Base-by-base conservation (phyloP, 176 grass and related monocot species). In the Elymus sibiricus region DNA sequence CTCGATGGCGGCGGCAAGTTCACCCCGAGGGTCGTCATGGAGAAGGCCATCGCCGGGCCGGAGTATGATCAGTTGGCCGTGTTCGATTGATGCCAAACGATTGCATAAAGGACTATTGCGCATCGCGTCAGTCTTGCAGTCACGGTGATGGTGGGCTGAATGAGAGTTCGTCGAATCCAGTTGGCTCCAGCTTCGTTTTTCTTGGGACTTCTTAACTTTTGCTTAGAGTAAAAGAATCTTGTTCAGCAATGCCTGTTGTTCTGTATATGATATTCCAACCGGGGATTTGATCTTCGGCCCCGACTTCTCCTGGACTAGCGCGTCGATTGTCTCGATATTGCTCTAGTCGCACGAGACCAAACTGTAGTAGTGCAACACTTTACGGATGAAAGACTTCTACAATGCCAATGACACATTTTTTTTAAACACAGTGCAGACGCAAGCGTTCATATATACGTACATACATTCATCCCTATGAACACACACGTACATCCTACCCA, bases 11-110 rank as follows among this genome's bases (percentile, higher is more conserved):
- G 74, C 25, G 84, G 84, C 58, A 43, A 63, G 15, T 4, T 83
- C 68, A 71, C 12, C 43, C 87, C 93, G 21, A 66, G 70, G 78
- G 77, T 56, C 31, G 73, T 94, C 19, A 94, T 94, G 93, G 87
- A 87, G 26, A 68, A 79, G n/a, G 85, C 93, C 10, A 87, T 94
- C 29, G 38, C 81, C 47, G 87, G 90, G 0, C 40, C 74, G n/a
- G 87, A 91, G 32, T 92, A 92, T 60, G 34, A 90, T 70, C 87
- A 90, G 7, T 85, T 94, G 0, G 84, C 49, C 4, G 82, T 94
- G 39, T 83, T 87, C 76, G 93, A 92, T 53, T 94, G 68, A 88
- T 22, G 40, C 56, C 38, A 14, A 13, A 9, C 16, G 19, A 19
- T 31, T 40, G 39, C 39, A 40, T 40, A 6, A 40, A 40, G 39